A percentile compares a stretch with the other conserved stretches of the same genome.
phyloP scores from a whole-genome alignment of 75 land plant species.

The Pseudotsuga menziesii region DNA sequence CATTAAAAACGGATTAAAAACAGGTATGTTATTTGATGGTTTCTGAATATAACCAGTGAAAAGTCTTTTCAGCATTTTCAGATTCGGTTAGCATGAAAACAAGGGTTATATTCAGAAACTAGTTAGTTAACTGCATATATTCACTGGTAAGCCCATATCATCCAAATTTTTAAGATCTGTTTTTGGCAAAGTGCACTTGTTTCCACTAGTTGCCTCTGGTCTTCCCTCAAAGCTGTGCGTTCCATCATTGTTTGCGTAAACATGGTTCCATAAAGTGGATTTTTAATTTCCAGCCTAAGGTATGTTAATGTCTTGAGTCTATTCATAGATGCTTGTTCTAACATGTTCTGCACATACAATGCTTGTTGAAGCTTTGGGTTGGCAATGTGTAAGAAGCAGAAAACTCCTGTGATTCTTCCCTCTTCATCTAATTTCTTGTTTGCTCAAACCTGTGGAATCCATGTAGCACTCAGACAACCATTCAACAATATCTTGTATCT shows the following conservation, averaged over 20 bases:
- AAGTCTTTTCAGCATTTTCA: too few species aligned
- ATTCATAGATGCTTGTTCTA: conserved; percentile 62
- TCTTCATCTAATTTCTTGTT: conserved; percentile 76
- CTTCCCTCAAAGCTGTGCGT: conserved; percentile 45
- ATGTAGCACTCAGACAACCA: conserved; percentile 56
- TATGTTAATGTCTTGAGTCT: conserved; percentile 69
- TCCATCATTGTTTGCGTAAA: conserved; percentile 50
- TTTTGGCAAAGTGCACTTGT: conserved; percentile 67
- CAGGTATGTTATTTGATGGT: too few species aligned
- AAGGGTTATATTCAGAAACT: too few species aligned
- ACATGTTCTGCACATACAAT: conserved; percentile 56
- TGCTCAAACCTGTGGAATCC: conserved; percentile 74
- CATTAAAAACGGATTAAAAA: too few species aligned
- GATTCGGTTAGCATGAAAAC: too few species aligned
- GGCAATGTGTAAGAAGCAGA: conserved; percentile 88
- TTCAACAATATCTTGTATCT: conserved; percentile 44
- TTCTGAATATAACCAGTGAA: too few species aligned
- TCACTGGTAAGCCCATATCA: conserved; percentile 73
- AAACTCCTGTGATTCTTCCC: conserved; percentile 83
- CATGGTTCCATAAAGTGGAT: conserved; percentile 77
- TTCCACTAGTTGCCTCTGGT: conserved; percentile 56
- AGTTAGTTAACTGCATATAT: too few species aligned
- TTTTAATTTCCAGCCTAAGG: conserved; percentile 58
- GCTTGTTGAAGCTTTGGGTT: conserved; percentile 89
- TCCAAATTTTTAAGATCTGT: conserved; percentile 73